These are phyloP conservation scores for Candolleomyces eurysporus DNA, from an alignment of 768 basidiomycete genomes.

Conservation along the genomic window DNA sequence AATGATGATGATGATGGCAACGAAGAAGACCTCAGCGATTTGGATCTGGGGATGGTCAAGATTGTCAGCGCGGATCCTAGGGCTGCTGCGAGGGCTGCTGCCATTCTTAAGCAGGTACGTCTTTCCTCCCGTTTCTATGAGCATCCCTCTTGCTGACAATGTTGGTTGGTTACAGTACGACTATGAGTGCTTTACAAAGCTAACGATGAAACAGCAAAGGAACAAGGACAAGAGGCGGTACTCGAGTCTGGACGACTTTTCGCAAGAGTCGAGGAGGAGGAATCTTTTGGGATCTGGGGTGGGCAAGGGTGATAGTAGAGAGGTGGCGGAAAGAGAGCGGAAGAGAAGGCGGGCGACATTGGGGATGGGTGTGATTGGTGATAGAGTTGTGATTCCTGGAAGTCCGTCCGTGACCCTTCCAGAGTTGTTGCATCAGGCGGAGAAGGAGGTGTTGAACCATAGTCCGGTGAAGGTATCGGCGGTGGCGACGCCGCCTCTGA, in stretches of 20 bases:
- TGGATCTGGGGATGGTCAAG: constrained; percentile 66
- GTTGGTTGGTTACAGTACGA: constrained; percentile 50
- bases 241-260: constrained; percentile 22
- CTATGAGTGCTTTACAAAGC: constrained; percentile 76
- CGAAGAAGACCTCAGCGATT: constrained; percentile 30
- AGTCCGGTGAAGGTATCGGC: constrained; percentile 6
- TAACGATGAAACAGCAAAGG: constrained; percentile 30
- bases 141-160: constrained; percentile 24
- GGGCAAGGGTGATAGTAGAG: constrained; percentile 21
- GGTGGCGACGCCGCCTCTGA: not conserved
- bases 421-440: constrained; percentile 58
- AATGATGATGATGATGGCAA: constrained; percentile 24
- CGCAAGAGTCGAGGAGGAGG: constrained; percentile 22
- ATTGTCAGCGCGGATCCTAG: constrained; percentile 82
- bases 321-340: constrained; percentile 10
- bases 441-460: constrained; percentile 40
- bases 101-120: constrained; percentile 85
- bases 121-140: constrained; percentile 2
- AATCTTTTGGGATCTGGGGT: constrained; percentile 30
- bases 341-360: constrained; percentile 28
- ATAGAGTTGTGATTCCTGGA: constrained; percentile 52
- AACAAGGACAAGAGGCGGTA: constrained; percentile 26
- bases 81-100: constrained; percentile 90
- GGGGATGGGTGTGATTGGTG: constrained; percentile 45
- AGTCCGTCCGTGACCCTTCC: constrained; percentile 54